A percentile compares a stretch with the other conserved stretches of the same genome.
phyloP scores from a whole-genome alignment of 345 rosid genomes.

The Erodium maritimum region DNA sequence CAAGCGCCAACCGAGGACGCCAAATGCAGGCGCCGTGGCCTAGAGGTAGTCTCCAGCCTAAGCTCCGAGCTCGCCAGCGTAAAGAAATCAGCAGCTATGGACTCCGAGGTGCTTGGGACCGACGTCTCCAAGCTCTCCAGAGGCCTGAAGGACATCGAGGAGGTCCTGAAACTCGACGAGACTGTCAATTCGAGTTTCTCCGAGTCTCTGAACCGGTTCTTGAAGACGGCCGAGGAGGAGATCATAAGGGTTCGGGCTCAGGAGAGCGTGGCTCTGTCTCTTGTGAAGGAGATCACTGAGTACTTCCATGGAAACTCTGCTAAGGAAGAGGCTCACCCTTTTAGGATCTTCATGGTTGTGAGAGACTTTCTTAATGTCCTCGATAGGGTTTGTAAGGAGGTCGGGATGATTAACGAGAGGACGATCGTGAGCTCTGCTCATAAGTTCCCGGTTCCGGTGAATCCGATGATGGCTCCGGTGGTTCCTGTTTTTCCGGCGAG shows the following conservation, averaged over 20 bases:
- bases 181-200: constrained; percentile 37
- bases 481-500: constrained; percentile 32
- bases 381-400: constrained; percentile 94
- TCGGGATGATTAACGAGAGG: constrained; percentile 75
- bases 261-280: constrained; percentile 73
- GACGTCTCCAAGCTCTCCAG: constrained; percentile 76
- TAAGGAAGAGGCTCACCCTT: constrained; percentile 96
- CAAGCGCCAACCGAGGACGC: too few species aligned
- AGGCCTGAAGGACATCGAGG: constrained; percentile 46
- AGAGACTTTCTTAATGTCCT: constrained; percentile 77
- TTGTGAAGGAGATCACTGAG: constrained; percentile 93
- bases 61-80: constrained; percentile 66
- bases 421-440: constrained; percentile 75
- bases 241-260: constrained; percentile 78
- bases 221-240: constrained; percentile 66
- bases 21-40: constrained; percentile 65
- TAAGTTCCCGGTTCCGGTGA: constrained; percentile 72
- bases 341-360: constrained; percentile 94
- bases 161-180: constrained; percentile 37
- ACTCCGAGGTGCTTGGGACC: constrained; percentile 71
- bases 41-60: constrained; percentile 82
- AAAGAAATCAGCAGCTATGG: constrained; percentile 97
- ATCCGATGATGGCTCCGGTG: constrained; percentile 41
- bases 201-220: too few species aligned
- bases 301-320: constrained; percentile 99